A percentile compares a stretch with the other conserved stretches of the same genome.
Conservation (phyloP, 2,329 filamentous ascomycete genomes). For the Venturia effusa region DNA sequence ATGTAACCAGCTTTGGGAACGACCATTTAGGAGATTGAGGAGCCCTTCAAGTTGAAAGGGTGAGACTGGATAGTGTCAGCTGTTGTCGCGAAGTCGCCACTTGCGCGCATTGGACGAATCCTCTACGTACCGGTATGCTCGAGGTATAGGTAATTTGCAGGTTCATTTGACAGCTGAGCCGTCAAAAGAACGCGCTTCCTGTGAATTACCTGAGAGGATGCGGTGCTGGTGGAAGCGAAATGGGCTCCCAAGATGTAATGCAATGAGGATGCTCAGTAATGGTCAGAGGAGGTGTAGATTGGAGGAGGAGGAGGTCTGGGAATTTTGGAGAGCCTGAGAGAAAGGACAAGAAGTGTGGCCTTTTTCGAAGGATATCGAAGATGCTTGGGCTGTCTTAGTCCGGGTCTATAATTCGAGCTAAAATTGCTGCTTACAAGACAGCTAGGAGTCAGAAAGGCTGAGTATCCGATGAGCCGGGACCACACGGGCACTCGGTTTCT, state of each 20-base stretch:
- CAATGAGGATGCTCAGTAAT: neutral
- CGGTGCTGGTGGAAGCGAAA: neutral
- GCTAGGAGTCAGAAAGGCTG: neutral
- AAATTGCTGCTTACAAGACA: neutral
- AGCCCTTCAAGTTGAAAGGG: constrained; percentile 49
- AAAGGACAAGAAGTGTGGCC: neutral
- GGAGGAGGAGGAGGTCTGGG: neutral
- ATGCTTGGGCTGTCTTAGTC: too few relatives aligned
- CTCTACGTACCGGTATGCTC: constrained; percentile 51
- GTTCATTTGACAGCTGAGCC: constrained; percentile 96
- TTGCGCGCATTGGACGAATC: neutral
- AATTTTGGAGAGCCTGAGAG: neutral
- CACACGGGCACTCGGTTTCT: neutral
- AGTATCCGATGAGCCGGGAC: neutral
- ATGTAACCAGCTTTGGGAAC: constrained; percentile 63
- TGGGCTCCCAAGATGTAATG: neutral
- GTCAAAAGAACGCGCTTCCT: constrained; percentile 75
- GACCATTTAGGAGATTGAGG: constrained; percentile 73
- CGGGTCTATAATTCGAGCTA: neutral
- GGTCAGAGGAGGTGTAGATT: neutral
- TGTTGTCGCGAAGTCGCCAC: neutral
- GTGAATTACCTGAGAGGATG: neutral
- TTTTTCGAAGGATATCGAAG: neutral
- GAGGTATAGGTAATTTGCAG: constrained; percentile 61
- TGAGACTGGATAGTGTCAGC: constrained; percentile 25